Conservation (phyloP, 106 monocot genomes). For the Gastrodia elata region DNA sequence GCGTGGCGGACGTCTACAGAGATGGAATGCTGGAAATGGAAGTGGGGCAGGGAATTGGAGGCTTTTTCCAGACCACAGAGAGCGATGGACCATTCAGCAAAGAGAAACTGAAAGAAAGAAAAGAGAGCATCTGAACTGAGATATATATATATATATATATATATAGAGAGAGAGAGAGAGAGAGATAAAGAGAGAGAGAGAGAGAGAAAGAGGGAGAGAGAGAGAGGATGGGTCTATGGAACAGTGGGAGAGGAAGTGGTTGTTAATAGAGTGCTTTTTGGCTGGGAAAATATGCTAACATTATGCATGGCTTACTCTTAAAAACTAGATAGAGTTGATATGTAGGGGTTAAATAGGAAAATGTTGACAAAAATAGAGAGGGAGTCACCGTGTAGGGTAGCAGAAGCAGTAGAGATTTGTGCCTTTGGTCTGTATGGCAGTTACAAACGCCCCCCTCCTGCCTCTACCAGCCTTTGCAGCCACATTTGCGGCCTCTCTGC, state of each 20-base stretch:
- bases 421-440: slow-evolving; percentile 3
- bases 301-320: slow-evolving; percentile 3
- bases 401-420: background rate
- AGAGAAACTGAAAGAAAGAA: background rate
- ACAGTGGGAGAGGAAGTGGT: background rate
- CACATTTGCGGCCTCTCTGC: background rate
- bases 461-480: slow-evolving; percentile 2
- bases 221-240: too few species aligned
- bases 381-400: too few species aligned
- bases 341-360: background rate
- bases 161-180: background rate
- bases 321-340: background rate
- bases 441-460: background rate
- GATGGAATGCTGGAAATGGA: slow-evolving; percentile 3
- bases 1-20: background rate
- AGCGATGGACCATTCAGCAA: slow-evolving; percentile 1
- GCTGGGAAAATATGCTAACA: slow-evolving; percentile 4
- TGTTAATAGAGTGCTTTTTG: slow-evolving; percentile 6
- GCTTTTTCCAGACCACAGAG: background rate
- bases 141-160: background rate
- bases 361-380: background rate
- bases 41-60: slow-evolving; percentile 5
- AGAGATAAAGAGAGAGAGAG: too few species aligned
- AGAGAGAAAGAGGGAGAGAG: background rate
- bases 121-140: slow-evolving; percentile 6